These are phyloP conservation scores for Circinella minor DNA, from an alignment of 371 early-diverging fungal genomes.

Conservation along the genomic window DNA sequence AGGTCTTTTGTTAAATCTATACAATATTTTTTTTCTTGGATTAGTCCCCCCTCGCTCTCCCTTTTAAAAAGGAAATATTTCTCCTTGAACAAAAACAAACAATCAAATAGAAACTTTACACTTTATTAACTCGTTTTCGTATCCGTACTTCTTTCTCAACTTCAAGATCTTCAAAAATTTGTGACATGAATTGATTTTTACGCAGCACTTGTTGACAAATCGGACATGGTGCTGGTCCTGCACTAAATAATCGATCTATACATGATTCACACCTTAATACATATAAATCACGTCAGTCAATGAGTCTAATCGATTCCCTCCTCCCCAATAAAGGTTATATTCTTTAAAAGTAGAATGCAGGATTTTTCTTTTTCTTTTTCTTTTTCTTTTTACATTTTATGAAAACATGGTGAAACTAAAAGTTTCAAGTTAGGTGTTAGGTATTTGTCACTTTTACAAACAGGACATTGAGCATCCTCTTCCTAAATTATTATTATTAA, in stretches of 20 bases:
- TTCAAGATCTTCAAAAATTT: conserved; percentile 91
- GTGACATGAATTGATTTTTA: conserved; percentile 85
- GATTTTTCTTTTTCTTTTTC: no score
- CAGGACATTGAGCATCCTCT: conserved; percentile 90
- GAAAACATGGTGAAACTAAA: conserved; percentile 96
- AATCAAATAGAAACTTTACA: conserved; percentile 44
- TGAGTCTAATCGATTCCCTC: no score
- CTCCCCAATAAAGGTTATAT: no score
- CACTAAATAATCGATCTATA: conserved; percentile 82
- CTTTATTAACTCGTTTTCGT: conserved; percentile 78
- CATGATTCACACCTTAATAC: conserved; percentile 87
- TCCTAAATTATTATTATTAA: conserved; percentile 26
- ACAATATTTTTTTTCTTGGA: neutral
- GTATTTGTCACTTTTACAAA: conserved; percentile 95
- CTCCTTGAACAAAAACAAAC: no score
- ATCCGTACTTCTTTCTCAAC: conserved; percentile 96
- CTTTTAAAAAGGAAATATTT: no score
- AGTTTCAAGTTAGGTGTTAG: conserved; percentile 93
- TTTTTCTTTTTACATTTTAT: conserved; percentile 79
- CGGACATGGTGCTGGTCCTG: conserved; percentile 94
- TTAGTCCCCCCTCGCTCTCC: no score
- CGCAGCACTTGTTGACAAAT: conserved; percentile 84
- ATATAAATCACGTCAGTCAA: neutral
- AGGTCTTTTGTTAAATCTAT: conserved; percentile 88
- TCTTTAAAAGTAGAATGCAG: no score